Conservation (phyloP, 2,329 filamentous ascomycete genomes). For the Penicillium sp. region DNA sequence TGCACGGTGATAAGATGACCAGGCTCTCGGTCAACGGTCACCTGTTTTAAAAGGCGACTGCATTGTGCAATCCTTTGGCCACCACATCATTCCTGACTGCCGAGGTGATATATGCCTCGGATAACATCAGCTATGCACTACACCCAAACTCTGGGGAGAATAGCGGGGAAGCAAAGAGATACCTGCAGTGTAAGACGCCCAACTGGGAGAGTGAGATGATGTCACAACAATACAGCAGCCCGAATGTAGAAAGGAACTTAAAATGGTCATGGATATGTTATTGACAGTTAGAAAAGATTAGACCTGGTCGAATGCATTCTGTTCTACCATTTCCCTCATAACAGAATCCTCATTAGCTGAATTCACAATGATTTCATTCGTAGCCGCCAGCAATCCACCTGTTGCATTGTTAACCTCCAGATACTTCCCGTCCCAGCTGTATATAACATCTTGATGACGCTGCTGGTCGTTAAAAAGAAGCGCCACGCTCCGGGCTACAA, state of each 20-base stretch:
- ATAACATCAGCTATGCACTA: too few relatives aligned
- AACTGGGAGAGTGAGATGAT: neutral
- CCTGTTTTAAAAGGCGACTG: too few relatives aligned
- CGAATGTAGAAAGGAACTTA: neutral
- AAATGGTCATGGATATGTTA: neutral
- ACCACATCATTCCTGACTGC: too few relatives aligned
- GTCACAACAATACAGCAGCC: neutral
- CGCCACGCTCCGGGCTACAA: slow-evolving; percentile 51
- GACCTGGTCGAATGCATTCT: neutral
- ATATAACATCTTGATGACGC: slow-evolving; percentile 54
- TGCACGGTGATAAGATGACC: too few relatives aligned
- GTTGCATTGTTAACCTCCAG: slow-evolving; percentile 53
- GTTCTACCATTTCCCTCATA: neutral
- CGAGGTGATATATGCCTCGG: too few relatives aligned
- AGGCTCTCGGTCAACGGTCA: too few relatives aligned
- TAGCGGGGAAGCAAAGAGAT: too few relatives aligned
- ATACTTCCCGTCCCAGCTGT: slow-evolving; percentile 49
- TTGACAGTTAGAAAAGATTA: neutral
- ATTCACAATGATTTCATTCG: slow-evolving; percentile 7
- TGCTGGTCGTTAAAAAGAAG: slow-evolving; percentile 51
- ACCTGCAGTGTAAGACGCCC: neutral
- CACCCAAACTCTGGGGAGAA: too few relatives aligned
- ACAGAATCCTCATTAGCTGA: slow-evolving; percentile 12
- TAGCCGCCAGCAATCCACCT: slow-evolving; percentile 17
- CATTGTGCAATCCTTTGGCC: too few relatives aligned